These are phyloP conservation scores for Syzygium syzygioides DNA, from an alignment of 441 rosid genomes.

Conservation along the genomic window DNA sequence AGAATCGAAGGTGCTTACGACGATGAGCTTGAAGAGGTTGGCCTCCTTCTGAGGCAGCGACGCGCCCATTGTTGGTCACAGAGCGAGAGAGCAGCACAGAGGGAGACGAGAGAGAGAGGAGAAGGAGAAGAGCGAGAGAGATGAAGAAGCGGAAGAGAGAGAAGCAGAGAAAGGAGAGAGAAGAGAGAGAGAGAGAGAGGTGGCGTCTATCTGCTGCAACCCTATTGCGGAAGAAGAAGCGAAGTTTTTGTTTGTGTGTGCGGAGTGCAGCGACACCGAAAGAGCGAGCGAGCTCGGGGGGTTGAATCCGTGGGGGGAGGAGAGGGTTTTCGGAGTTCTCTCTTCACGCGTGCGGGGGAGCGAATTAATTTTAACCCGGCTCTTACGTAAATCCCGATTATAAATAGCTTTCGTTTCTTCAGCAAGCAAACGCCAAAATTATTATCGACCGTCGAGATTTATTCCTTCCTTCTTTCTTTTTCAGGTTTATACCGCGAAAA, in stretches of 20 bases:
- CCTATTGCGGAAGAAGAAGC: conserved; percentile 47
- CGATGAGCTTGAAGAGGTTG: conserved; percentile 99
- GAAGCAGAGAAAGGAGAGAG: neutral
- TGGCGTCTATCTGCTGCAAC: conserved; percentile 84
- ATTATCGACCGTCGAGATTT: neutral
- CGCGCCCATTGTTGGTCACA: conserved; percentile 62
- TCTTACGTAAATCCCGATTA: neutral
- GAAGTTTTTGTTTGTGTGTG: neutral
- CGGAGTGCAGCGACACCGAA: neutral
- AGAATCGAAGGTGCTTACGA: conserved; percentile 54
- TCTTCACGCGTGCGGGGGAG: neutral
- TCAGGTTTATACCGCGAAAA: too few relatives aligned
- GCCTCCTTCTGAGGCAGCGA: conserved; percentile 99
- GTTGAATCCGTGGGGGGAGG: neutral
- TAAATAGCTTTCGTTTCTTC: neutral
- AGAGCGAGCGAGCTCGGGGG: neutral
- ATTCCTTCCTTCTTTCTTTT: neutral
- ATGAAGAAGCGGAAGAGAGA: neutral
- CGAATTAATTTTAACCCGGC: neutral
- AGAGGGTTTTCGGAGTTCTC: neutral
- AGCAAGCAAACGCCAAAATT: neutral
- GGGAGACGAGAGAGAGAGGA: neutral
- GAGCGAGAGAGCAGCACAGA: neutral
- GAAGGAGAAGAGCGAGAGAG: conserved; percentile 13
- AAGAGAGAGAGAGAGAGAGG: conserved; percentile 20